Base-by-base conservation (phyloP, 805 yeast species). In the Metschnikowia dekortorum region DNA sequence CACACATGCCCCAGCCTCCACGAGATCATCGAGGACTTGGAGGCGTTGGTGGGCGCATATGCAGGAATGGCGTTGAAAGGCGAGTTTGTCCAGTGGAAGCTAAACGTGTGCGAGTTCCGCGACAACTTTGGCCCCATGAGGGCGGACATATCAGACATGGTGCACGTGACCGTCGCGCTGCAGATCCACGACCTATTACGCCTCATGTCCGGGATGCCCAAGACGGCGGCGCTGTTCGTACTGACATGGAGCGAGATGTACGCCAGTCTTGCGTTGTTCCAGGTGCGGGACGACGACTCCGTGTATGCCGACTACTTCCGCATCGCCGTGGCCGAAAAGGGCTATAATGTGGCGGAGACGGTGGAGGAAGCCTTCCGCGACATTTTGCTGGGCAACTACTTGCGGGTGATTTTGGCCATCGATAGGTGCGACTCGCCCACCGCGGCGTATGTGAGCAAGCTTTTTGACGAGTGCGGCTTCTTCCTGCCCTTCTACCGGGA, bases 241-340 rank as follows among this genome's bases (percentile, higher is more conserved):
- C 69, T 71, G 6, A 66, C 80, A 0, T 87, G 95, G 95, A 85
- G 83, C 61, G 94, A 87, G 60, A 72, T 83, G 11, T 74, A 81
- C 37, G 68, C 76, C 37, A 80, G 81, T 7, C 71, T 83, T n/a
- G 62, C 81, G 8, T 66, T 83, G 36, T 87, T 71, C 60, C 83
- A 83, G 59, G 75, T 85, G 1, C 64, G 77, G 46, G 66, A 89
- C 82, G 46, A 34, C 16, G 66, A 65, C 50, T 53, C 51, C 8
- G 59, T 72, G 2, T 73, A 63, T 50, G 38, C 59, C 6, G 75
- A 71, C 30, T 73, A 66, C 55, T 72, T 59, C 48, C 57, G 66
- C 14, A 51, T 65, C 13, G 63, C 78, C 3, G 51, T 64, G n/a
- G 56, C 57, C 18, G 74, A 69, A 51, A 67, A 62, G 46, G 61